Evolutionary conservation across 495 filamentous ascomycete species (phyloP).

Genomic region (Entonaema liquescens): DNA sequence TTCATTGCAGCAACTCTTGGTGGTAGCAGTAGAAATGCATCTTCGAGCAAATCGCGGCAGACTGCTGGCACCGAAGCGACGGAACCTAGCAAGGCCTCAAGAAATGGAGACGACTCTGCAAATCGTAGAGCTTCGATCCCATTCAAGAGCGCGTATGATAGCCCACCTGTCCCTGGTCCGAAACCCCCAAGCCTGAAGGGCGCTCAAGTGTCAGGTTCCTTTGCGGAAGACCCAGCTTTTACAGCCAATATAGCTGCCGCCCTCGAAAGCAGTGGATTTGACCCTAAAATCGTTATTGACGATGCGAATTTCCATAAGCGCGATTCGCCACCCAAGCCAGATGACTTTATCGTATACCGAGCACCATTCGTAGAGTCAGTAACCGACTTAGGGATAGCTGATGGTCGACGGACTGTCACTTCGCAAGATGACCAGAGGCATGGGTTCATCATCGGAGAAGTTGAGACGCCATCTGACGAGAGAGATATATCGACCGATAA

Average conservation of each 20-base stretch:
- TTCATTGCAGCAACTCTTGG: slow-evolving; percentile 52
- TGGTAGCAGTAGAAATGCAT: slow-evolving; percentile 41
- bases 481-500: slow-evolving; percentile 20
- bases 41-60: slow-evolving; percentile 29
- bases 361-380: slow-evolving; percentile 57
- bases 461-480: slow-evolving; percentile 30
- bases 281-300: slow-evolving; percentile 74
- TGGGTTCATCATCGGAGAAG: slow-evolving; percentile 35
- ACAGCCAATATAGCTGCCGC: slow-evolving; percentile 75
- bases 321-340: slow-evolving; percentile 70
- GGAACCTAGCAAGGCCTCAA: slow-evolving; percentile 25
- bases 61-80: slow-evolving; percentile 24
- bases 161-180: slow-evolving; percentile 49
- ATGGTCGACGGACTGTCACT: background rate
- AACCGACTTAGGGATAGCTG: slow-evolving; percentile 45
- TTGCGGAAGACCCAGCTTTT: slow-evolving; percentile 71
- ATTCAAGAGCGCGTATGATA: slow-evolving; percentile 39
- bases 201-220: slow-evolving; percentile 58
- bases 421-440: slow-evolving; percentile 12
- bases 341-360: slow-evolving; percentile 55
- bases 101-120: slow-evolving; percentile 32
- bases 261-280: slow-evolving; percentile 71
- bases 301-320: slow-evolving; percentile 69
- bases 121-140: slow-evolving; percentile 32
- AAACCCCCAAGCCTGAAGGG: slow-evolving; percentile 49